Conservation (phyloP, 2,329 filamentous ascomycete species). For the Fusarium tanahbumbuense region DNA sequence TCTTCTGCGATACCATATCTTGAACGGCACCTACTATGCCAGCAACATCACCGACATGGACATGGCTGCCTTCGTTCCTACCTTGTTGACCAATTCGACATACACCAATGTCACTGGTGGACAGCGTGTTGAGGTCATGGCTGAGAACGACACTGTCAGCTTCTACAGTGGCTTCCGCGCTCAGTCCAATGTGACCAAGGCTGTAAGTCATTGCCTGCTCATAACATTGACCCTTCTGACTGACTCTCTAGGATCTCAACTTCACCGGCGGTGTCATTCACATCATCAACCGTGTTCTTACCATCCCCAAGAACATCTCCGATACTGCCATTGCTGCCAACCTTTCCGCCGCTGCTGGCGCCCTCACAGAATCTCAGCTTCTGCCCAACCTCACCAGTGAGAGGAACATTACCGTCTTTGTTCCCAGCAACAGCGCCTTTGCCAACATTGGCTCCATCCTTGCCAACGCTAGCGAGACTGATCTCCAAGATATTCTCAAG, state of each 20-base stretch:
- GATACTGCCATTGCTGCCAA: slow-evolving; percentile 37
- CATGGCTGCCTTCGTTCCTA: slow-evolving; percentile 52
- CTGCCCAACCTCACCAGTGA: slow-evolving; percentile 39
- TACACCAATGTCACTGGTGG: slow-evolving; percentile 58
- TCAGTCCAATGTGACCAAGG: slow-evolving; percentile 53
- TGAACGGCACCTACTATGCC: slow-evolving; percentile 58
- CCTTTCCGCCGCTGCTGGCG: slow-evolving; percentile 41
- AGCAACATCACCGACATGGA: slow-evolving; percentile 49
- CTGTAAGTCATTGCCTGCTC: slow-evolving; percentile 31
- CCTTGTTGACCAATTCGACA: slow-evolving; percentile 56
- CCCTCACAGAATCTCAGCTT: slow-evolving; percentile 44
- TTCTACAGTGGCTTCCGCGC: slow-evolving; percentile 58
- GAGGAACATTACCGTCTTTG: slow-evolving; percentile 67
- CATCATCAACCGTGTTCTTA: slow-evolving; percentile 61
- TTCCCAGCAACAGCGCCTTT: slow-evolving; percentile 70
- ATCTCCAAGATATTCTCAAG: slow-evolving; percentile 62
- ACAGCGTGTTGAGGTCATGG: slow-evolving; percentile 57
- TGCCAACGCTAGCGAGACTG: slow-evolving; percentile 55
- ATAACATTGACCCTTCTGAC: not conserved
- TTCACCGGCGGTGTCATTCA: slow-evolving; percentile 62
- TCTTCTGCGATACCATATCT: slow-evolving; percentile 69
- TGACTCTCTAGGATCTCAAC: slow-evolving; percentile 51
- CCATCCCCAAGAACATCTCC: slow-evolving; percentile 51
- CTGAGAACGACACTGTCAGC: slow-evolving; percentile 56
- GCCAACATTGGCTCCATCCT: slow-evolving; percentile 63